Evolutionary conservation across 768 basidiomycete species (phyloP).

Genomic region (Russula foetens): DNA sequence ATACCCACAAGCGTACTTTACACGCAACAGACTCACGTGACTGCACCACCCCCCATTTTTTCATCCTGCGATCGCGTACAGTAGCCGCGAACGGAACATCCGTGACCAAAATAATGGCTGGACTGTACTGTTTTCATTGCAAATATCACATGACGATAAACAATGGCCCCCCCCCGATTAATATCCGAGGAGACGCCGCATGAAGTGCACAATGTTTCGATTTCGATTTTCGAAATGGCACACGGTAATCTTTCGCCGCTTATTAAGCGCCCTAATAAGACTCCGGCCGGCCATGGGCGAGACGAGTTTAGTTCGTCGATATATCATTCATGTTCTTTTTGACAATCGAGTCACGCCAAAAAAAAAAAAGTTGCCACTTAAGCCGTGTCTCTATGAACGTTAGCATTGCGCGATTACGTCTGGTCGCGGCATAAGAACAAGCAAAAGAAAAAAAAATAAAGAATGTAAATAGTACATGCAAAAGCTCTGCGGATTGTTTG

Average conservation of each 20-base stretch:
- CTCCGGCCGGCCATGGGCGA: not conserved
- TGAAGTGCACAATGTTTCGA: not conserved
- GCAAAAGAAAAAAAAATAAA: not conserved
- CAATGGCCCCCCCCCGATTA: not conserved
- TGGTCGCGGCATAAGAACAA: not conserved
- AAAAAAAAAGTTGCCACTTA: not conserved
- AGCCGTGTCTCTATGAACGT: slow-evolving; percentile 4
- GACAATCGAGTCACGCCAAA: not conserved
- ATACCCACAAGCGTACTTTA: no score
- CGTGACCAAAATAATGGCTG: not conserved
- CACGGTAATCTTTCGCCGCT: not conserved
- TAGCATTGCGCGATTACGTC: slow-evolving; percentile 8
- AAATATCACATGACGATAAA: slow-evolving; percentile 5
- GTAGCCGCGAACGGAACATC: not conserved
- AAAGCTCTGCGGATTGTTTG: slow-evolving; percentile 2
- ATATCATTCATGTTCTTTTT: not conserved
- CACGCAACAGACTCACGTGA: slow-evolving; percentile 5
- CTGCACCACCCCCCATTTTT: not conserved
- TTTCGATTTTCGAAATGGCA: not conserved
- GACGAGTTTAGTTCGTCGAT: not conserved
- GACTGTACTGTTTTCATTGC: not conserved
- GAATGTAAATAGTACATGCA: slow-evolving; percentile 12
- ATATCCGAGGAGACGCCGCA: not conserved
- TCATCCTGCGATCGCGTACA: not conserved
- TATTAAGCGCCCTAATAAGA: no score